Evolutionary conservation across 306 rosid species (phyloP), one percentile per base, ranked within the genome.

Genomic region (Styphnolobium japonicum): DNA sequence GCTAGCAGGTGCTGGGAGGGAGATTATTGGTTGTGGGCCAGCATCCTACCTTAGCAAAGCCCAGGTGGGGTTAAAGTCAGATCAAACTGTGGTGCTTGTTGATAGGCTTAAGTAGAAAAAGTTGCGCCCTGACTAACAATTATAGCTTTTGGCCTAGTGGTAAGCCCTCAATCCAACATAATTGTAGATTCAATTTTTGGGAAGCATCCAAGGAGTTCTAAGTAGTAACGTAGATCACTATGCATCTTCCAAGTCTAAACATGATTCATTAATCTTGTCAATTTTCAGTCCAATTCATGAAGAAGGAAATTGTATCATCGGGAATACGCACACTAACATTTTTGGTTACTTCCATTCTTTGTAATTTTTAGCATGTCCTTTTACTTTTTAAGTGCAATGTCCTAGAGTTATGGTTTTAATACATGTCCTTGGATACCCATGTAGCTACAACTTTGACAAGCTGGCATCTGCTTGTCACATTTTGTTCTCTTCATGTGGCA

Each of bases 401-500:
- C 79, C 3, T 68, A 23, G 9, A 56, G 62, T 55, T 64, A 33
- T 12, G 65, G 34, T 51, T 77, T 62, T 85, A 21, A 71, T 77
- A 4, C 29, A 21, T 71, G 6, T 77, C 48, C 1, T 18, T 34
- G 37, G 29, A 65, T 80, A 63, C 22, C 27, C 19, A 46, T 82
- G 82, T 77, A 88, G 92, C 92, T 39, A 88, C 89, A 66, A 88
- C 89, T 67, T 81, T 88, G 85, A 88, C 92, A 70, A 88, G 92
- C 46, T 88, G 92, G 92, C 92, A 88, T 81, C 85, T 85, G 8
- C 88, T 88, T 62, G 89, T 88, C 53, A 88, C 92, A 45, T 88
- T 88, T 81, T 88, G 89, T 78, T 88, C 92, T 55, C 92, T 88
- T 79, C 89, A 88, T 27, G 86, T 85, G 81, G 92, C 92, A 6